Evolutionary conservation across 2,329 filamentous ascomycete species (phyloP).

Genomic region (Penicillium sp.): DNA sequence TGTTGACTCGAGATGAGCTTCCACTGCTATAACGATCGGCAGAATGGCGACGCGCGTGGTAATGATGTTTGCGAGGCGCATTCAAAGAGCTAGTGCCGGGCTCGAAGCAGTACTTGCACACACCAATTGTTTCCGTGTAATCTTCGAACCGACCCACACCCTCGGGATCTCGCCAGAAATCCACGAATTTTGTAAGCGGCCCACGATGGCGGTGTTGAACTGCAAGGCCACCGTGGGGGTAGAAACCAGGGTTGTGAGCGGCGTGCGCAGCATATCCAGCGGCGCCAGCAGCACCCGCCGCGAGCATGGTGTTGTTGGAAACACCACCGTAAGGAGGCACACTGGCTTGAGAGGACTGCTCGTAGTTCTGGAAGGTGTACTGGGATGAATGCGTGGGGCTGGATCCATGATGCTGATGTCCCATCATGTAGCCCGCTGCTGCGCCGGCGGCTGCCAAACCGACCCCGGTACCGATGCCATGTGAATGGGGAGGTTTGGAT

Average conservation of each 20-base stretch:
- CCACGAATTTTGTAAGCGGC: slow-evolving; percentile 57
- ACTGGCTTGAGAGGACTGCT: slow-evolving; percentile 22
- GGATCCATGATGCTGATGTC: slow-evolving; percentile 38
- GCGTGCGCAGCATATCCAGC: slow-evolving; percentile 41
- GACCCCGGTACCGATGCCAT: slow-evolving; percentile 36
- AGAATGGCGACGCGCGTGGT: slow-evolving; percentile 49
- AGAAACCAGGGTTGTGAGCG: slow-evolving; percentile 34
- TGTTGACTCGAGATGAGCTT: slow-evolving; percentile 54
- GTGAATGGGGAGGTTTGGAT: slow-evolving; percentile 33
- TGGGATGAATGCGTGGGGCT: slow-evolving; percentile 32
- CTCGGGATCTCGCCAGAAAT: slow-evolving; percentile 65
- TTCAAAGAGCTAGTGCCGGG: slow-evolving; percentile 58
- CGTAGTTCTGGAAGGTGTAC: slow-evolving; percentile 37
- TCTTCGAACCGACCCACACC: slow-evolving; percentile 68
- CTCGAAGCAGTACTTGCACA: slow-evolving; percentile 67
- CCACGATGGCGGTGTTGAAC: slow-evolving; percentile 58
- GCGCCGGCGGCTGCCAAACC: slow-evolving; percentile 45
- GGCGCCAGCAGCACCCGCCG: slow-evolving; percentile 21
- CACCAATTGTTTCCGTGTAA: slow-evolving; percentile 67
- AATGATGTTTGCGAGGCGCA: slow-evolving; percentile 64
- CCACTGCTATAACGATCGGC: slow-evolving; percentile 48
- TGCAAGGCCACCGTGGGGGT: slow-evolving; percentile 44
- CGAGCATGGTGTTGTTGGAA: slow-evolving; percentile 48
- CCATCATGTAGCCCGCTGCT: slow-evolving; percentile 45
- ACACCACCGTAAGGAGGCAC: slow-evolving; percentile 13